Conservation (phyloP, 208 protist species). For the Trypanosoma scelopori region DNA sequence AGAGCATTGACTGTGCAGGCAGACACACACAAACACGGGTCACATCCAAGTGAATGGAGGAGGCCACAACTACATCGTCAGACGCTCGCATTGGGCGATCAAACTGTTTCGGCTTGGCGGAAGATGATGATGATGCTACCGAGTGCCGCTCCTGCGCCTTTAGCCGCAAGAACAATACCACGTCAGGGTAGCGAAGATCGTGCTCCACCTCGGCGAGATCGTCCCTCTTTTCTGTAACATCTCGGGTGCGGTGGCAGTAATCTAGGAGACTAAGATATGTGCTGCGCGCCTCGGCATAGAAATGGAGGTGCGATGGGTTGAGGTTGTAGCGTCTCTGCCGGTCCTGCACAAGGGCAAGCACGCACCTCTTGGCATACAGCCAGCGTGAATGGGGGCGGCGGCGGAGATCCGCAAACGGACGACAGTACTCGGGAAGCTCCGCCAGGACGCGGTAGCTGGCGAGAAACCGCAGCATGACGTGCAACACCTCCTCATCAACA, state of each 20-base stretch:
- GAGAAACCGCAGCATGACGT: slow-evolving; percentile 47
- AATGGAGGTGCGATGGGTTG: slow-evolving; percentile 68
- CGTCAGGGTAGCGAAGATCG: slow-evolving; percentile 72
- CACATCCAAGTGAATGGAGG: slow-evolving; percentile 50
- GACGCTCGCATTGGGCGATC: slow-evolving; percentile 1
- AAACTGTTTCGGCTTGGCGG: not conserved
- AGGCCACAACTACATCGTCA: slow-evolving; percentile 19
- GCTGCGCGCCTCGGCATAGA: slow-evolving; percentile 55
- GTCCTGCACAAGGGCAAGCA: slow-evolving; percentile 55
- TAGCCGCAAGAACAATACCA: slow-evolving; percentile 61
- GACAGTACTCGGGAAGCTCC: slow-evolving; percentile 54
- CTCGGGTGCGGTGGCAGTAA: slow-evolving; percentile 51
- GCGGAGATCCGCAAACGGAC: slow-evolving; percentile 41
- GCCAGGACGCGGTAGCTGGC: slow-evolving; percentile 43
- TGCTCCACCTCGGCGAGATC: slow-evolving; percentile 67
- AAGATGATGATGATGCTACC: not conserved
- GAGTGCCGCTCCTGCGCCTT: slow-evolving; percentile 51
- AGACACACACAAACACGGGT: slow-evolving; percentile 39
- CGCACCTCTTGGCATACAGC: slow-evolving; percentile 51
- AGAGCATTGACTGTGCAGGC: slow-evolving; percentile 21
- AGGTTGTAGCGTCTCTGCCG: slow-evolving; percentile 69
- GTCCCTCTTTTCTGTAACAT: slow-evolving; percentile 39
- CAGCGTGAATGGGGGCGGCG: slow-evolving; percentile 43
- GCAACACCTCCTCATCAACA: slow-evolving; percentile 46
- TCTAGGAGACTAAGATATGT: slow-evolving; percentile 74